Conservation (phyloP, 2,329 filamentous ascomycete genomes). For the Cordyceps militaris region DNA sequence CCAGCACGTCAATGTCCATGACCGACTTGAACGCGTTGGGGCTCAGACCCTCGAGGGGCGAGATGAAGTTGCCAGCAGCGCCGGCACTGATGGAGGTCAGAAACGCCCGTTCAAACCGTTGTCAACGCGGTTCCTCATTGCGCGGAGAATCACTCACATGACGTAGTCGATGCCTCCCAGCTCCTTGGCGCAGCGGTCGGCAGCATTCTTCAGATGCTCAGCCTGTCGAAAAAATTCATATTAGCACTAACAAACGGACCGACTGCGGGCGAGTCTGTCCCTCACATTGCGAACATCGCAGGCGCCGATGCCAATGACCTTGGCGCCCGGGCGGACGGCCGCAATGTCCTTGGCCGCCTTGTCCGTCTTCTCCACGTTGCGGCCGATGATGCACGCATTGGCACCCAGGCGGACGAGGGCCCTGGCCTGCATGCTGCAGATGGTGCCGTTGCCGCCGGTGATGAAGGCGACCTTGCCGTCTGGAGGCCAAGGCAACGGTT, state of each 20-base stretch:
- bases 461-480: slow-evolving; percentile 88
- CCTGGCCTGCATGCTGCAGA: slow-evolving; percentile 89
- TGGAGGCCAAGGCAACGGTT: slow-evolving; percentile 27
- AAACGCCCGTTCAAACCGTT: no score
- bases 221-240: slow-evolving; percentile 28
- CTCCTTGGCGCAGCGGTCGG: slow-evolving; percentile 71
- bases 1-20: slow-evolving; percentile 91
- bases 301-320: slow-evolving; percentile 79
- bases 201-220: slow-evolving; percentile 63
- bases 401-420: slow-evolving; percentile 87
- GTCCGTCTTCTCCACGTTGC: slow-evolving; percentile 84
- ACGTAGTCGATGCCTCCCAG: slow-evolving; percentile 87
- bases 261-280: no score
- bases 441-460: slow-evolving; percentile 87
- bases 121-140: background rate
- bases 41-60: slow-evolving; percentile 72
- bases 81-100: slow-evolving; percentile 81
- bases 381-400: slow-evolving; percentile 88
- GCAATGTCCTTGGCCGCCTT: slow-evolving; percentile 73
- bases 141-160: slow-evolving; percentile 51
- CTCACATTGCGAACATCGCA: slow-evolving; percentile 67
- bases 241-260: background rate
- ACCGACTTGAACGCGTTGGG: slow-evolving; percentile 91
- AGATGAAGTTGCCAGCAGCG: slow-evolving; percentile 91
- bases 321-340: slow-evolving; percentile 67